Base-by-base conservation (phyloP, 805 yeast genomes). In the Candida glaebosa region DNA sequence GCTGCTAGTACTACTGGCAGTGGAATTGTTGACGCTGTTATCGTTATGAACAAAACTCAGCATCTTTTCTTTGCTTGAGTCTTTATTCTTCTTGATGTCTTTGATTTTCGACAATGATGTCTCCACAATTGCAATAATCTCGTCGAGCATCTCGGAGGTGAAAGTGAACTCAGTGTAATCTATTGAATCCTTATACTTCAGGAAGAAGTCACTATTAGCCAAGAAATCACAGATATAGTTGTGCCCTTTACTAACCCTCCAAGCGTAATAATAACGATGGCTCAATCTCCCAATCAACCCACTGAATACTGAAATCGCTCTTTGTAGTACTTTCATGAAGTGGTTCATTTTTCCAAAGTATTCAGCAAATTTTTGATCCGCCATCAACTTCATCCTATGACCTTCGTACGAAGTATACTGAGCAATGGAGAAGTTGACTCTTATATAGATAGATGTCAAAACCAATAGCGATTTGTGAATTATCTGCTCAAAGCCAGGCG, bases 191-290 rank as follows among this genome's bases (percentile, higher is more conserved):
- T 40, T 46, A 34, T 44, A 45, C 18, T n/a, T 40, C 32, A 33
- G 36, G 26, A 31, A 37, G 36, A 63, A 51, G 6, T 57, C 61
- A 14, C 60, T 48, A 16, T 62, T 56, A 0, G 47, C 56, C 7
- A 77, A 42, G 3, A 72, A 39, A 17, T 57, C 61, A 12, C 69
- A 47, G 17, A 79, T 50, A 34, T 65, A 70, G 6, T 57, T 58
- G 38, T 75, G 76, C 0, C 85, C 82, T 50, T 81, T 82, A 32
- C 78, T 69, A 54, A 83, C 72, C 58, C 85, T 73, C 80, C 82
- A 80, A 1, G 88, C 84, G 53, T 81, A 81, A 44, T 78, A 79
- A 53, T 81, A 83, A 45, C 79, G 69, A 20, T 63, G 68, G 12
- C 85, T 76, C 30, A 84, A 59, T 32, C 67, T 66, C 12, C 60